Evolutionary conservation across 2,329 filamentous ascomycete species (phyloP).

Genomic region (Ceratocystis cacaofunesta): DNA sequence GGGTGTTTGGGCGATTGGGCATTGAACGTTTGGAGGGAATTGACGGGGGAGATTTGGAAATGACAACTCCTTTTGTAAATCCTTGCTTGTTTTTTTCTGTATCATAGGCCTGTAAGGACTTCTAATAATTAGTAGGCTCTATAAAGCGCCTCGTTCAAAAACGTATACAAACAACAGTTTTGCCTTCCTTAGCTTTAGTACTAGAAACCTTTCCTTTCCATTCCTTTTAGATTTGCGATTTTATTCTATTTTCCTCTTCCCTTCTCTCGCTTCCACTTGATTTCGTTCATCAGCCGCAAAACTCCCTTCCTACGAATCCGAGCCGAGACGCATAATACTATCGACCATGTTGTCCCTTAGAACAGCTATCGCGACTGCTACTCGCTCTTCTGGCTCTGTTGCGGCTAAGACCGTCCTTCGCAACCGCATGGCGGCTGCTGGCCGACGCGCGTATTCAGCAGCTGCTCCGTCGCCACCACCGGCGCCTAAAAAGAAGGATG

Average conservation of each 20-base stretch:
- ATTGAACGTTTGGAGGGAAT: background rate
- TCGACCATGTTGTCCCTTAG: background rate
- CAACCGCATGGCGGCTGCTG: background rate
- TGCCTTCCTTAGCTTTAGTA: background rate
- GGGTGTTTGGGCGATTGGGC: background rate
- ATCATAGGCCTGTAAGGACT: background rate
- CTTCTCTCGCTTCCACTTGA: no score
- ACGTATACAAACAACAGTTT: no score
- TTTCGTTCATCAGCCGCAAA: background rate
- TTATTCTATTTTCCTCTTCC: background rate
- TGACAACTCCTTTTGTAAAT: background rate
- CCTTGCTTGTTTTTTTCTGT: background rate
- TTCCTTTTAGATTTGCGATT: background rate
- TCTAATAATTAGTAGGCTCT: background rate
- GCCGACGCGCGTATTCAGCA: slow-evolving; percentile 17
- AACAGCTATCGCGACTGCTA: background rate
- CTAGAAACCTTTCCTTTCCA: background rate
- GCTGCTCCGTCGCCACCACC: background rate
- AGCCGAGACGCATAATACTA: background rate
- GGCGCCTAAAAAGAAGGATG: slow-evolving; percentile 8
- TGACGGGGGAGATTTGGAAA: background rate
- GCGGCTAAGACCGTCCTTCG: background rate
- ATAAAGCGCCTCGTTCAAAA: no score
- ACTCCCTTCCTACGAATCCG: background rate
- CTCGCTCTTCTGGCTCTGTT: background rate